Conservation (phyloP, 495 filamentous ascomycete genomes). For the Recurvomyces mirabilis region DNA sequence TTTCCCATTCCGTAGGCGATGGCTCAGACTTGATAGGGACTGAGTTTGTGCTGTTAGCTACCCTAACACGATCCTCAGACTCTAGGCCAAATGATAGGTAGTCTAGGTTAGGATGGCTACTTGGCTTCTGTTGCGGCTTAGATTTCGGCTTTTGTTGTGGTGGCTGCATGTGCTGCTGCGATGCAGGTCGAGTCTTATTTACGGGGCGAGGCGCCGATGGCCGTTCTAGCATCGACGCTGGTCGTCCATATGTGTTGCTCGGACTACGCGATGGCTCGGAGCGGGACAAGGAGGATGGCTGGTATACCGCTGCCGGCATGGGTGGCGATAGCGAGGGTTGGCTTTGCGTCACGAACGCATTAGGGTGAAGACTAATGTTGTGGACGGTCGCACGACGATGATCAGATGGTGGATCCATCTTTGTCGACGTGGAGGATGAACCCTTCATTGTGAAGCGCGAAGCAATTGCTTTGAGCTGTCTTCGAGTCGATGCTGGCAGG, state of each 20-base stretch:
- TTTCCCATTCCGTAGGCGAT: constrained; percentile 61
- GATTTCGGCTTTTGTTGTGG: constrained; percentile 1
- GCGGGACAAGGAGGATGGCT: constrained; percentile 25
- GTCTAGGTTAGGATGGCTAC: constrained; percentile 38
- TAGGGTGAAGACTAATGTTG: constrained; percentile 15
- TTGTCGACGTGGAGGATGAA: constrained; percentile 26
- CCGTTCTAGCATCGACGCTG: background rate
- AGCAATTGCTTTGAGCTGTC: constrained; percentile 33
- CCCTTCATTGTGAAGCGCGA: constrained; percentile 33
- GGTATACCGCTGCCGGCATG: constrained; percentile 23
- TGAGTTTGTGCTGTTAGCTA: constrained; percentile 9
- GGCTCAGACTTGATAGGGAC: constrained; percentile 21
- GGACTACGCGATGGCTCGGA: constrained; percentile 31
- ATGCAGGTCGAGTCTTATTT: background rate
- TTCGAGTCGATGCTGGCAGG: constrained; percentile 23
- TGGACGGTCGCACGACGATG: constrained; percentile 21
- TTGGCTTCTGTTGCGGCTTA: background rate
- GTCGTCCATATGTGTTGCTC: constrained; percentile 13
- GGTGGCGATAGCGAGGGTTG: constrained; percentile 30
- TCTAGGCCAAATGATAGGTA: constrained; percentile 39
- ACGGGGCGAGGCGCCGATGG: constrained; percentile 11
- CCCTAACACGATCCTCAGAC: constrained; percentile 14
- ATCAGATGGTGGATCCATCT: constrained; percentile 11
- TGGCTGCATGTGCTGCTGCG: too few species aligned
- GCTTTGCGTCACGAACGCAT: constrained; percentile 14